Evolutionary conservation across 148 eudicot genomes (phyloP).

Genomic region (Polygonum aviculare): DNA sequence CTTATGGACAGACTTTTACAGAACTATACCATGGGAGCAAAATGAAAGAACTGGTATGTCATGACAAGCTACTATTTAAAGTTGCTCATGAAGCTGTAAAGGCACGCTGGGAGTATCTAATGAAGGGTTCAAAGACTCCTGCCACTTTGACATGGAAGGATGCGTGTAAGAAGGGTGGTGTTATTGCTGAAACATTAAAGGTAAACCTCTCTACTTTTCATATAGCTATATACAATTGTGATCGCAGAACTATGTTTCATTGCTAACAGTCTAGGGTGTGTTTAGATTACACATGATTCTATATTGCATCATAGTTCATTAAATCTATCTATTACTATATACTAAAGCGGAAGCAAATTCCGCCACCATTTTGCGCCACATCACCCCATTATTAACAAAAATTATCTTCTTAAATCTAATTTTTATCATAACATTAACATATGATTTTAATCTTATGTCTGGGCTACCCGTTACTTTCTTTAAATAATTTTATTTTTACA

Average conservation of each 20-base stretch:
- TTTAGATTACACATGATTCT: too few species aligned
- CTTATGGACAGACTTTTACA: constrained; percentile 46
- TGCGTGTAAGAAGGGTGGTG: constrained; percentile 48
- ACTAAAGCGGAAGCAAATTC: too few species aligned
- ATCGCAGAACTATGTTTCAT: background rate
- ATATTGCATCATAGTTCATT: too few species aligned
- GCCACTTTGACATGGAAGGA: constrained; percentile 34
- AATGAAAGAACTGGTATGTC: constrained; percentile 55
- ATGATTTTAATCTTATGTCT: too few species aligned
- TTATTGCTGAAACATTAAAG: constrained; percentile 43
- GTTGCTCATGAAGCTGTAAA: constrained; percentile 58
- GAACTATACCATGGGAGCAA: constrained; percentile 47
- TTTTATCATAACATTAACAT: too few species aligned
- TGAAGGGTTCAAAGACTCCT: constrained; percentile 17
- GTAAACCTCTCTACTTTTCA: constrained; percentile 25
- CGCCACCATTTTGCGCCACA: too few species aligned
- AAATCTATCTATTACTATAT: too few species aligned
- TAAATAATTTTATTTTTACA: too few species aligned
- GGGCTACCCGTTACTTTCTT: too few species aligned
- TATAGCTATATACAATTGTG: background rate
- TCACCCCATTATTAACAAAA: too few species aligned
- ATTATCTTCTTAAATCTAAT: too few species aligned
- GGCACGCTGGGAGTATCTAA: constrained; percentile 37
- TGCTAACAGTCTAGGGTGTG: background rate
- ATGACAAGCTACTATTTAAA: constrained; percentile 56